Percentiles rank a stretch among this genome's conserved stretches.
phyloP scores from a whole-genome alignment of 2,329 filamentous ascomycete species.

The Clonostachys rosea region DNA sequence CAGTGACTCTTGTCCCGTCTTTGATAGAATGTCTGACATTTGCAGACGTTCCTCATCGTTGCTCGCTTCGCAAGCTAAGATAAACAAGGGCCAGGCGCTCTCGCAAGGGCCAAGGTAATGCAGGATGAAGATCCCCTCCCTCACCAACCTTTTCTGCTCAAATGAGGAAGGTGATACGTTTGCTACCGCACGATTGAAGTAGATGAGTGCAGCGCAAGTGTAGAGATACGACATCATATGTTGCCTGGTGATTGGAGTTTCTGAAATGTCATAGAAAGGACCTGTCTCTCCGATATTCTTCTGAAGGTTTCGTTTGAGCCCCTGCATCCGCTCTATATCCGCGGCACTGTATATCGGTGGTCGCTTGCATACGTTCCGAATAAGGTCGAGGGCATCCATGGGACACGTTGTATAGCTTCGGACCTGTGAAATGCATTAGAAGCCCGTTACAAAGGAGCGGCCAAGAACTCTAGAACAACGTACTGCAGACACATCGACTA shows the following conservation, averaged over 20 bases:
- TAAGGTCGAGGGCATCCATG: slow-evolving; percentile 3
- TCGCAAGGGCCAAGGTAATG: slow-evolving; percentile 4
- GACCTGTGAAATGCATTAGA: background rate
- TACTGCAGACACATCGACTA: background rate
- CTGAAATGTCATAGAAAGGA: slow-evolving; percentile 1
- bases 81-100: slow-evolving; percentile 4
- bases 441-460: background rate
- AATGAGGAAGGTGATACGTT: slow-evolving; percentile 2
- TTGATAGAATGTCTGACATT: slow-evolving; percentile 1
- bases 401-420: slow-evolving; percentile 1
- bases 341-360: slow-evolving; percentile 1
- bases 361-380: slow-evolving; percentile 1
- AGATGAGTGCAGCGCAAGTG: slow-evolving; percentile 4
- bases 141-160: slow-evolving; percentile 1
- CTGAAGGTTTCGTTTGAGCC: slow-evolving; percentile 1
- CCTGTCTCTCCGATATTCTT: slow-evolving; percentile 2
- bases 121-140: slow-evolving; percentile 4
- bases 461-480: background rate
- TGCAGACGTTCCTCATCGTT: slow-evolving; percentile 4
- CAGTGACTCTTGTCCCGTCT: slow-evolving; percentile 1
- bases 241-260: background rate
- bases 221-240: slow-evolving; percentile 3
- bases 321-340: slow-evolving; percentile 2
- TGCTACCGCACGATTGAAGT: slow-evolving; percentile 2
- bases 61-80: slow-evolving; percentile 5